Conservation (phyloP, 208 protist genomes). For the Leishmania arabica region DNA sequence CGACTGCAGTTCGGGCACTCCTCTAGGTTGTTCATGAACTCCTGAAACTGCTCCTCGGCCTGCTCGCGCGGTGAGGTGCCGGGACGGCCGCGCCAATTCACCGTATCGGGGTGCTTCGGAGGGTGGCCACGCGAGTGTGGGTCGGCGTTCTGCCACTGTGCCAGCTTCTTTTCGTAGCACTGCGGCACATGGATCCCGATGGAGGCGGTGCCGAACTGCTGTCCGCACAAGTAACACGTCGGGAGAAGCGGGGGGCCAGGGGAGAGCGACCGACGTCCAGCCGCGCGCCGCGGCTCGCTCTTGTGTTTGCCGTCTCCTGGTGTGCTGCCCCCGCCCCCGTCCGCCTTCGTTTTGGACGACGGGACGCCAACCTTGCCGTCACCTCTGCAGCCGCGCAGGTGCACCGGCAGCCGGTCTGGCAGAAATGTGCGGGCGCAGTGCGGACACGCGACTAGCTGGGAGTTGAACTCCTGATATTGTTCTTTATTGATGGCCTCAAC, state of each 20-base stretch:
- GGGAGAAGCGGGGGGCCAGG: slow-evolving; percentile 54
- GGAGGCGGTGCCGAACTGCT: slow-evolving; percentile 85
- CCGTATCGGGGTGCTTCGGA: slow-evolving; percentile 73
- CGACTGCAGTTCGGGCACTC: slow-evolving; percentile 90
- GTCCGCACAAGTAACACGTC: slow-evolving; percentile 86
- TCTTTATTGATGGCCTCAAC: slow-evolving; percentile 64
- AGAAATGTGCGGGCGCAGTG: slow-evolving; percentile 91
- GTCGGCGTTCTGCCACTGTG: slow-evolving; percentile 78
- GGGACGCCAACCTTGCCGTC: slow-evolving; percentile 4
- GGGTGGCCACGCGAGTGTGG: slow-evolving; percentile 64
- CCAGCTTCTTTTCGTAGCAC: slow-evolving; percentile 89
- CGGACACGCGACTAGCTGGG: slow-evolving; percentile 82
- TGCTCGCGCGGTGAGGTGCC: slow-evolving; percentile 51
- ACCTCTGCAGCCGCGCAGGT: slow-evolving; percentile 85
- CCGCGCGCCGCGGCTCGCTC: slow-evolving; percentile 6
- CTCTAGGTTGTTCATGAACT: slow-evolving; percentile 89
- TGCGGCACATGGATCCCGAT: slow-evolving; percentile 88
- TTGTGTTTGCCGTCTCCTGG: slow-evolving; percentile 7
- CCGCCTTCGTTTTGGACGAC: slow-evolving; percentile 1
- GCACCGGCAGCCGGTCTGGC: slow-evolving; percentile 89
- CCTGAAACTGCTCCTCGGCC: slow-evolving; percentile 83
- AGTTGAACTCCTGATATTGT: slow-evolving; percentile 79
- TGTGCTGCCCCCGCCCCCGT: not conserved
- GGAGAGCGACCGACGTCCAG: slow-evolving; percentile 18
- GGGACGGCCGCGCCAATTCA: slow-evolving; percentile 57